Conservation (phyloP, 2,329 filamentous ascomycete species). For the Thielaviopsis populi region DNA sequence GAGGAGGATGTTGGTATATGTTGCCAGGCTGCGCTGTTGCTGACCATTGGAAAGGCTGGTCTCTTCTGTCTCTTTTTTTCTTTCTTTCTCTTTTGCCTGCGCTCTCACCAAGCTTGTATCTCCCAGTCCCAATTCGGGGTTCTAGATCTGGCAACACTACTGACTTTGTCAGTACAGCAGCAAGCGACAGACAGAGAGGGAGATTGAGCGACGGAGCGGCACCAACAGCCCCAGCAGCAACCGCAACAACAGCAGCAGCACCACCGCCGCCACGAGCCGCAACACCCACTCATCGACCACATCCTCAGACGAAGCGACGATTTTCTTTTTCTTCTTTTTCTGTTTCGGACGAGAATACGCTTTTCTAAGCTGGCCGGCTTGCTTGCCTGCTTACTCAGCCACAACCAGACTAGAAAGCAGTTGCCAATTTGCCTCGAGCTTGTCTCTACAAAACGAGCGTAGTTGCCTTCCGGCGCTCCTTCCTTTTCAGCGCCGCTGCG, state of each 20-base stretch:
- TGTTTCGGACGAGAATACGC: background rate
- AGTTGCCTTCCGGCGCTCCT: background rate
- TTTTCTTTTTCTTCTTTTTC: background rate
- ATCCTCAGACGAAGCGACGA: background rate
- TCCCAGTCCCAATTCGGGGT: background rate
- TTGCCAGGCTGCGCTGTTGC: slow-evolving; percentile 3
- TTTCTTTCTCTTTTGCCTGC: background rate
- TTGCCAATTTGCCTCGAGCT: background rate
- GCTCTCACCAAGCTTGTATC: background rate
- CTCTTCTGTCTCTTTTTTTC: background rate
- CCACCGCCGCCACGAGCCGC: no score
- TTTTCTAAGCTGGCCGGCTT: background rate
- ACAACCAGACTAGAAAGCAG: background rate
- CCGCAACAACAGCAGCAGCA: background rate
- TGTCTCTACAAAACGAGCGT: background rate
- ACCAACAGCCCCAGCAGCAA: background rate
- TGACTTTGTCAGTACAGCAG: background rate
- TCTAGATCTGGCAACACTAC: background rate
- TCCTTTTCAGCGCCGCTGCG: slow-evolving; percentile 1
- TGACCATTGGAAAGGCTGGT: background rate
- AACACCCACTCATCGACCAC: background rate
- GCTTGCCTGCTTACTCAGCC: background rate
- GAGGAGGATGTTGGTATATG: background rate
- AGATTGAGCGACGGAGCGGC: background rate
- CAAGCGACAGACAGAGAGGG: background rate